Percentiles rank a stretch among this genome's conserved stretches.
Evolutionary conservation across 163 green algal species (phyloP).

Genomic region (Coccomyxa subellipsoidea): DNA sequence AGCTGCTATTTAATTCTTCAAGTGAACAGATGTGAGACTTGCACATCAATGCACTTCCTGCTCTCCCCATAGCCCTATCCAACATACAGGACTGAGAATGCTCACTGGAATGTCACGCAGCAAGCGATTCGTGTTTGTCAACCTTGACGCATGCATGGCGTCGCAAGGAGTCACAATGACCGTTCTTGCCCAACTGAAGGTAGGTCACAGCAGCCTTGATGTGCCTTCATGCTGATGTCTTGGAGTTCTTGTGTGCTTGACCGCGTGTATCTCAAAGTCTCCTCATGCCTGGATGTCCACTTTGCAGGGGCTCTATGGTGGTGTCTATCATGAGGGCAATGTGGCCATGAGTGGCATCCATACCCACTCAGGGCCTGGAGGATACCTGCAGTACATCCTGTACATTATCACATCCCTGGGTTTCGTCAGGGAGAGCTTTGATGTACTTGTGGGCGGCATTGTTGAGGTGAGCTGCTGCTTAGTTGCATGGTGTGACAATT

Average conservation of each 20-base stretch:
- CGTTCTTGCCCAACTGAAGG: constrained; percentile 63
- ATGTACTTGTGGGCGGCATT: constrained; percentile 75
- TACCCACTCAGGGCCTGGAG: constrained; percentile 67
- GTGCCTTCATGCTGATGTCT: background rate
- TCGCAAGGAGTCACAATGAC: constrained; percentile 76
- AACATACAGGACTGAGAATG: background rate
- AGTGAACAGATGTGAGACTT: no score
- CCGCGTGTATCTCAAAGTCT: no score
- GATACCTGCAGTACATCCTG: constrained; percentile 79
- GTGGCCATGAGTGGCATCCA: constrained; percentile 82
- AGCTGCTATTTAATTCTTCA: no score
- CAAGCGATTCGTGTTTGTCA: constrained; percentile 77
- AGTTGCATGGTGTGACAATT: no score
- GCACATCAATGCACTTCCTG: no score
- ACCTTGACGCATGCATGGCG: constrained; percentile 85
- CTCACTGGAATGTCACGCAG: constrained; percentile 25
- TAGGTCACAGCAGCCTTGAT: no score
- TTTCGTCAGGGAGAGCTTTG: constrained; percentile 76
- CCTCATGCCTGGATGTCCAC: background rate
- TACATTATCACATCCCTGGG: constrained; percentile 75
- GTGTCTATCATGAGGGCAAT: constrained; percentile 75
- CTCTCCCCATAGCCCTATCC: no score
- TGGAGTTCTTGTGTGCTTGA: background rate
- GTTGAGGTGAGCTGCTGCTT: constrained; percentile 39
- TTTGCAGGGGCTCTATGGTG: constrained; percentile 50